Evolutionary conservation across 2,329 filamentous ascomycete genomes (phyloP).

Genomic region (Phyllosticta citriasiana): DNA sequence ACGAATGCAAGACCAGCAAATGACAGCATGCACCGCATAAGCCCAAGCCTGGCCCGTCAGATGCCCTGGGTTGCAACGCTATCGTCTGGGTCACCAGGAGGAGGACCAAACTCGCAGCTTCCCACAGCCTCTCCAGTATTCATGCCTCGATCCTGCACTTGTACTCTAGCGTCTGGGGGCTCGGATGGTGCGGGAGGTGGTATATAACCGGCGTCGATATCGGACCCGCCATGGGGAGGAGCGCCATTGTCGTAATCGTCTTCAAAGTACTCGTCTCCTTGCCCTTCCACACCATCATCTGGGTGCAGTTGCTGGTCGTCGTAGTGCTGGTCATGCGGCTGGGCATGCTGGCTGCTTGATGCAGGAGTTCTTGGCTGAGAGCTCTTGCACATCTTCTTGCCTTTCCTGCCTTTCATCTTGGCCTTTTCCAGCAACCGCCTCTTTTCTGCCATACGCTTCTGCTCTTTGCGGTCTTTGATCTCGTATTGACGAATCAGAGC

Average conservation of each 20-base stretch:
- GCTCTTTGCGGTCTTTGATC: constrained; percentile 79
- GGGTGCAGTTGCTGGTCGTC: constrained; percentile 6
- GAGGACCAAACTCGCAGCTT: not conserved
- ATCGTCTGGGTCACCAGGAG: not conserved
- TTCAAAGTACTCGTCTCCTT: constrained; percentile 8
- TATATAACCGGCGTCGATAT: constrained; percentile 5
- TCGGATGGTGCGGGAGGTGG: constrained; percentile 4
- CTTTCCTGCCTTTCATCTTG: constrained; percentile 85
- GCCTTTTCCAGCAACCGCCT: constrained; percentile 79
- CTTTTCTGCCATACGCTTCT: constrained; percentile 78
- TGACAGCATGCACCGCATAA: not conserved
- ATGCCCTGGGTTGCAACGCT: not conserved
- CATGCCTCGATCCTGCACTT: not conserved
- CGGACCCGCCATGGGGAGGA: constrained; percentile 1
- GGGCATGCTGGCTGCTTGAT: constrained; percentile 2
- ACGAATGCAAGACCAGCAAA: not conserved
- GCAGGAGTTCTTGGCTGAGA: constrained; percentile 21
- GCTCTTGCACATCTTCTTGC: constrained; percentile 69
- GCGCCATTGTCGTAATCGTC: constrained; percentile 6
- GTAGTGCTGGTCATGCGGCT: constrained; percentile 7
- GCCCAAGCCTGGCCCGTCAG: not conserved
- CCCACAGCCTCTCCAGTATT: not conserved
- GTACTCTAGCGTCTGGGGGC: not conserved
- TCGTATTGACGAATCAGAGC: constrained; percentile 88
- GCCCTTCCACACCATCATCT: constrained; percentile 5